Evolutionary conservation across 169 alveolate genomes (phyloP), one percentile per base, ranked within the genome.

Genomic region (Plasmodium coatneyi): DNA sequence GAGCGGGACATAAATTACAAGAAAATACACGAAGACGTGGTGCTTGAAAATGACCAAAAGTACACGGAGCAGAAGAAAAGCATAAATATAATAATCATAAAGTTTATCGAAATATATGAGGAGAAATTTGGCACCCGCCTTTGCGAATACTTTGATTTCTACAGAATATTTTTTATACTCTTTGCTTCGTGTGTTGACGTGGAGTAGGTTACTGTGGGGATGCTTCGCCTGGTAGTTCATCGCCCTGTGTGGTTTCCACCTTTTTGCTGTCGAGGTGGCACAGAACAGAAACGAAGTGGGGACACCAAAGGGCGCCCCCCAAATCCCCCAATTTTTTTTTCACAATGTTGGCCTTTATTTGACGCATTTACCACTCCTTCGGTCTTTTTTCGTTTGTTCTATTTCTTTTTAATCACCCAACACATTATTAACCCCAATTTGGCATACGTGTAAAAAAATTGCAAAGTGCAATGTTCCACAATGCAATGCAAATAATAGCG

Each of bases 121-220:
- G 87, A 87, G 80, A 87, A 87, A 87, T 87, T 87, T 79, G 81
- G 81, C 25, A 66, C 71, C 25, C 41, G 56, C 70, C 82, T 87
- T 1, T 87, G 87, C 81, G 39, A 87, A 46, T 87, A 87, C 80
- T 87, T 87, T 41, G 93, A 87, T 76, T 87, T 87, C 78, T 87
- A 87, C 71, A 87, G 93, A 36, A 87, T 87, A 54, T 87, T 54
- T 87, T 87, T 87, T 87, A 46, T 87, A 30, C 71, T 87, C 70
- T 78, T 54, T 87, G 87, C 81, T 46, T 87, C 93, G 12, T 87
- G 93, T 36, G 93, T 78, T 43, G 79, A 78, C 30, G 78, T 87
- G 30, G 80, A 32, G 41, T 60, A 34, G 76, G 34, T 2, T 60
- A 2, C 28, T 60, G 76, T 22, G 36, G 30, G 16, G 3, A 25